These are phyloP conservation scores for Lactarius sp. DNA, from an alignment of 768 basidiomycete genomes.

Conservation along the genomic window DNA sequence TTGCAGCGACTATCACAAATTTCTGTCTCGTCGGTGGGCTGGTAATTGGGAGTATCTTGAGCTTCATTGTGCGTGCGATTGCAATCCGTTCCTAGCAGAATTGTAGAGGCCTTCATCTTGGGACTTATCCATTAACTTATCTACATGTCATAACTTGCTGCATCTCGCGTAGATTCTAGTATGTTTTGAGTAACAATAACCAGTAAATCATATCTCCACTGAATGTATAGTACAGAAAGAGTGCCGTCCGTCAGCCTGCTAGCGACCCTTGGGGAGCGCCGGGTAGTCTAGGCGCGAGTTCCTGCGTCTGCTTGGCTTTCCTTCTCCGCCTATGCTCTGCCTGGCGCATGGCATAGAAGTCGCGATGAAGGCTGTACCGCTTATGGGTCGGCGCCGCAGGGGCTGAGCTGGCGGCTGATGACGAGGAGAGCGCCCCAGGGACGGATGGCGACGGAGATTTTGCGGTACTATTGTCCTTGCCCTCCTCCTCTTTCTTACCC, in stretches of 20 bases:
- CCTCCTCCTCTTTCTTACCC: slow-evolving; percentile 36
- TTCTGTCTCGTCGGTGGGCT: slow-evolving; percentile 79
- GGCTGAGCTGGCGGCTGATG: slow-evolving; percentile 18
- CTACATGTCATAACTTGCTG: not conserved
- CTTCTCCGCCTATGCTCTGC: slow-evolving; percentile 66
- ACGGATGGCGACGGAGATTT: slow-evolving; percentile 33
- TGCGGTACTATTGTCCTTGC: slow-evolving; percentile 34
- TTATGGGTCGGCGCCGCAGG: slow-evolving; percentile 51
- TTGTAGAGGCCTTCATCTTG: not conserved
- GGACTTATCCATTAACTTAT: not conserved
- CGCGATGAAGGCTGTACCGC: slow-evolving; percentile 75
- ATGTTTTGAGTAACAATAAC: not conserved
- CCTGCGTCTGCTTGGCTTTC: slow-evolving; percentile 62
- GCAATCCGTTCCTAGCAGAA: slow-evolving; percentile 59
- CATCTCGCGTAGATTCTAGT: not conserved
- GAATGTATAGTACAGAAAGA: not conserved
- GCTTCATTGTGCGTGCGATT: slow-evolving; percentile 70
- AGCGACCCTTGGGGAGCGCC: slow-evolving; percentile 35
- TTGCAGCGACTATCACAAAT: slow-evolving; percentile 74
- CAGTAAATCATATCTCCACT: not conserved
- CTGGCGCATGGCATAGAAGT: slow-evolving; percentile 76
- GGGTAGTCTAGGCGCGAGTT: slow-evolving; percentile 67
- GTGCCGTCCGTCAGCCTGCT: not conserved
- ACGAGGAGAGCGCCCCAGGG: slow-evolving; percentile 29
- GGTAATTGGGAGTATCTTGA: slow-evolving; percentile 66